Evolutionary conservation across 441 rosid genomes (phyloP), one percentile per base, ranked within the genome.

Genomic region (Gossypium gossypioides): DNA sequence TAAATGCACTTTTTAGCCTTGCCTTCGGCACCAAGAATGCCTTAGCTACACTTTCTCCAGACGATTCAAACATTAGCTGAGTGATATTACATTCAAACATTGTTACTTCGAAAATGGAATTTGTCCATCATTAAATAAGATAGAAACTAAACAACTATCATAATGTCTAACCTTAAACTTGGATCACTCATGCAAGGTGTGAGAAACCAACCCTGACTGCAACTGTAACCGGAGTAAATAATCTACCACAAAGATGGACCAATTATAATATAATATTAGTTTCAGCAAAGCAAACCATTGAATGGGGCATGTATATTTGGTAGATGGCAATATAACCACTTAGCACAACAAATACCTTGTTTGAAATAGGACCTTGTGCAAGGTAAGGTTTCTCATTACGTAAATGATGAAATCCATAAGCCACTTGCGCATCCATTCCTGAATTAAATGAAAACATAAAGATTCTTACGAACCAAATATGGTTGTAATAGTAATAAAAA

Each of bases 361-460:
- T 95, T 56, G 98, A 69, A 69, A 95, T 83, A 64, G 98, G 98
- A 63, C 98, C 95, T 78, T 86, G 89, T 0, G 99, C 98, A 83
- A 95, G 97, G 83, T 84, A 82, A 78, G 98, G 98, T 75, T 90
- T 95, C 73, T 89, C 93, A 75, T 90, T 89, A 15, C 97, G 96
- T 79, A 95, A 81, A 82, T 88, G 89, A 74, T 95, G 99, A 82
- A 95, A 95, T 55, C 99, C 93, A 71, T 91, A 92, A 59, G 96
- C 99, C 69, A 95, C 93, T 82, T 91, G 96, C 73, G 98, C 99
- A 77, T 95, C 98, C 99, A 95, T 95, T 72, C 98, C 98, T 90
- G 82, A 25, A 76, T 44, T 68, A 58, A 67, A 68, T n/a, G 62
- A 59, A 25, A 50, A 44, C 18, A 71, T 69, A 34, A 73, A 67